Evolutionary conservation across 345 rosid genomes (phyloP), one percentile per base, ranked within the genome.

Genomic region (Populus ilicifolia): DNA sequence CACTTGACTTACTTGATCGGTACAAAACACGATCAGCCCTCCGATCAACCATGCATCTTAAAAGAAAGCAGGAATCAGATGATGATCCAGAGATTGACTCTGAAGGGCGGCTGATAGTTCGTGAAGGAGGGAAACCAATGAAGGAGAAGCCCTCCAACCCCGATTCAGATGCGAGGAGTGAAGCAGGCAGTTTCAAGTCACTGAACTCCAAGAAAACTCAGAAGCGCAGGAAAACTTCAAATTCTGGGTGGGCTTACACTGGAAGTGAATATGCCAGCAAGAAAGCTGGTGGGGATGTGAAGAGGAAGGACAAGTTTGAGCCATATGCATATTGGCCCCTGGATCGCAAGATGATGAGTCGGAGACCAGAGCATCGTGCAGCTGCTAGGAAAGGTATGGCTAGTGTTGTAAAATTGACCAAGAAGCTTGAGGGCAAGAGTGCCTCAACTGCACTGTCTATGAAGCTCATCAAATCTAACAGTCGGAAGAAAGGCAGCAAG

Each of bases 311-410:
- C 62, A 96, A 93, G 83, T 90, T 96, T 20, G 99, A 93, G 79
- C 98, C 99, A 0, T 93, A 92, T 77, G 99, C 99, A 0, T 96
- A 93, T 77, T 96, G 99, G 99, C 98, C 99, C 3, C 90, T 96
- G 10, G 98, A 96, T 79, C 89, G 97, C 11, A 96, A 93, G 88
- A 92, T 96, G 98, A 91, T 93, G 92, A 93, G 98, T 80, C 89
- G 91, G 56, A 89, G 95, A 77, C 92, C 98, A 2, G 92, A 93
- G 79, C 98, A 93, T 73, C 86, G 90, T 54, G 97, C 94, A 13
- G 90, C 95, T 41, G 99, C 99, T 0, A 81, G 93, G 67, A 91
- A 87, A 81, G 99, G 99, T 16, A 93, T 96, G 94, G 82, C 91
- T 4, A 91, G 97, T 35, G 97, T 89, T 29, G 97, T 92, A 23